Percentiles rank a stretch among this genome's conserved stretches.
phyloP scores from a whole-genome alignment of 1,139 yeast species.

The Torulaspora globosa region DNA sequence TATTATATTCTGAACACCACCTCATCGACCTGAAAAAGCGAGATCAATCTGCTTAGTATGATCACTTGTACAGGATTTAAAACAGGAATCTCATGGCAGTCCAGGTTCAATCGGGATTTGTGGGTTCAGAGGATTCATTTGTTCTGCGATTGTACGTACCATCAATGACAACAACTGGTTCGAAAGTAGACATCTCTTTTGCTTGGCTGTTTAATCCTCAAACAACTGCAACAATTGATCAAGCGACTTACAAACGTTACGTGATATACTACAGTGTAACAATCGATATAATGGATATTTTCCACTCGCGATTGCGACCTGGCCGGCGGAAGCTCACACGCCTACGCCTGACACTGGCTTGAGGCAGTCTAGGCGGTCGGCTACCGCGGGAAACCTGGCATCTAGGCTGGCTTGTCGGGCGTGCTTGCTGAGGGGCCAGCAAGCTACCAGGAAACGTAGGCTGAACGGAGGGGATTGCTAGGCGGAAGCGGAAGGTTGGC shows the following conservation, averaged over 20 bases:
- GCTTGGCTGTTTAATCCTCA: slow-evolving; percentile 24
- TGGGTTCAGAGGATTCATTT: not conserved
- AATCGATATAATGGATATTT: slow-evolving; percentile 7
- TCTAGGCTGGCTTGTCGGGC: slow-evolving; percentile 1
- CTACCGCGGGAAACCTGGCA: not conserved
- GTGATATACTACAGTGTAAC: slow-evolving; percentile 2
- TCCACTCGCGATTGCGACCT: slow-evolving; percentile 6
- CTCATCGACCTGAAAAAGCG: not conserved
- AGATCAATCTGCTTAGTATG: no score
- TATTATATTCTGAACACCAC: not conserved
- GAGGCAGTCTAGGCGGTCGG: not conserved
- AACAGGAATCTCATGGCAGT: not conserved
- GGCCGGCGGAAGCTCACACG: not conserved
- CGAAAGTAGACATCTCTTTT: slow-evolving; percentile 75
- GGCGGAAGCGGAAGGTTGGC: not conserved
- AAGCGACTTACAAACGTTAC: slow-evolving; percentile 4
- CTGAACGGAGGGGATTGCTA: not conserved
- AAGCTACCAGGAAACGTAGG: not conserved
- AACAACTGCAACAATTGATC: slow-evolving; percentile 3
- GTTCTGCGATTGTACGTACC: slow-evolving; percentile 46
- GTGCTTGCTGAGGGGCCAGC: not conserved
- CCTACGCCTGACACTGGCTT: not conserved
- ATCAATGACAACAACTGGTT: slow-evolving; percentile 96
- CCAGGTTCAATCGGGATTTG: not conserved
- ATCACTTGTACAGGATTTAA: not conserved